These are phyloP conservation scores for Epichloe bromicola DNA, from an alignment of 2,329 filamentous ascomycete genomes.

Conservation along the genomic window DNA sequence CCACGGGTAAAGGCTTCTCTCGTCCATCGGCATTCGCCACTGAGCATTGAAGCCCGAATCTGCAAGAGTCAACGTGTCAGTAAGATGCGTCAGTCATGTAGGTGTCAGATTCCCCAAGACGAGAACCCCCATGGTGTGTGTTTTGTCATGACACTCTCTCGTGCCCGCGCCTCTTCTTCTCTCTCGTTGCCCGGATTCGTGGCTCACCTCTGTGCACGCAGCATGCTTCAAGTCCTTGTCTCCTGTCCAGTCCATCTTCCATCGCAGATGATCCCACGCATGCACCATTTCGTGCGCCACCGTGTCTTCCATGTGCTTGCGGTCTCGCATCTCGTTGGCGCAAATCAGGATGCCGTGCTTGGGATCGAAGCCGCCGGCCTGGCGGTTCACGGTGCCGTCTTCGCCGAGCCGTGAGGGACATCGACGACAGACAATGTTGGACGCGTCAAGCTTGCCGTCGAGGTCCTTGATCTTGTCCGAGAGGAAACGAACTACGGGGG, in stretches of 20 bases:
- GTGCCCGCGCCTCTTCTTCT: background rate
- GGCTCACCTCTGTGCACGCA: conserved; percentile 75
- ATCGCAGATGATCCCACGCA: conserved; percentile 84
- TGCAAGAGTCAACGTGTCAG: conserved; percentile 19
- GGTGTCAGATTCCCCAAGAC: background rate
- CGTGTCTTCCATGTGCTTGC: conserved; percentile 81
- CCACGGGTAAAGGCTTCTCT: conserved; percentile 74
- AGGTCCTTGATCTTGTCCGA: conserved; percentile 67
- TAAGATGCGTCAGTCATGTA: background rate
- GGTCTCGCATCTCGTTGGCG: conserved; percentile 75
- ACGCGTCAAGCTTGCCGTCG: conserved; percentile 58
- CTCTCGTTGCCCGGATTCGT: background rate
- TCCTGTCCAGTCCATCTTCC: conserved; percentile 72
- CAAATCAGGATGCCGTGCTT: conserved; percentile 83
- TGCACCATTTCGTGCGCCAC: conserved; percentile 97
- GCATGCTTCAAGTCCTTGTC: conserved; percentile 69
- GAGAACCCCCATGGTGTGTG: too few species aligned
- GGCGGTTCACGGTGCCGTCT: conserved; percentile 47
- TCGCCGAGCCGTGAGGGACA: conserved; percentile 50
- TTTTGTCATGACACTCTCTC: too few species aligned
- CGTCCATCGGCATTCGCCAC: conserved; percentile 84
- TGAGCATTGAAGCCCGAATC: conserved; percentile 87
- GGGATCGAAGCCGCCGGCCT: conserved; percentile 73
- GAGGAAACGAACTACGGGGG: conserved; percentile 83
- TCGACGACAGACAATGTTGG: conserved; percentile 71